A percentile compares a stretch with the other conserved stretches of the same genome.
These are phyloP conservation scores for Ganoderma boninense DNA, from an alignment of 1,284 basidiomycete genomes.

Conservation along the genomic window DNA sequence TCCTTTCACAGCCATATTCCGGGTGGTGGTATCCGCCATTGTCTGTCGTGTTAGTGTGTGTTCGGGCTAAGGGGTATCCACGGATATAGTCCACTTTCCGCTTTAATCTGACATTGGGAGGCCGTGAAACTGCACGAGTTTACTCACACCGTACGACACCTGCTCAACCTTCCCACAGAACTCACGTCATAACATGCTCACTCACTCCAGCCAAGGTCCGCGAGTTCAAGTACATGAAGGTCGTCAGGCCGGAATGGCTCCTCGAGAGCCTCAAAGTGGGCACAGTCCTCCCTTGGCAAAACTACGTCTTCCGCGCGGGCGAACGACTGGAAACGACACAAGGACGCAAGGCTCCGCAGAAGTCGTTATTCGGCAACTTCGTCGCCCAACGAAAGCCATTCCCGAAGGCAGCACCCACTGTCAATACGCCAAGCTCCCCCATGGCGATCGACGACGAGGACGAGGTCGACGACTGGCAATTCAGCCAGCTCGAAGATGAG, in stretches of 20 bases:
- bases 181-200: constrained; percentile 90
- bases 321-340: constrained; percentile 58
- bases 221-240: constrained; percentile 90
- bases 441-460: background rate
- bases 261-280: constrained; percentile 75
- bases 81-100: no score
- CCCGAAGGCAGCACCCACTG: background rate
- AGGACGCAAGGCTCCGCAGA: constrained; percentile 51
- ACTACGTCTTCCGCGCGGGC: constrained; percentile 64
- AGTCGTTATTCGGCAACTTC: constrained; percentile 41
- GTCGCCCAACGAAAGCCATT: constrained; percentile 23
- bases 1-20: no score
- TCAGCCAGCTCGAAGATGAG: constrained; percentile 7
- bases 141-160: background rate
- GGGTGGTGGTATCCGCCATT: no score
- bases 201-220: constrained; percentile 90
- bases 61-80: no score
- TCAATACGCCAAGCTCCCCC: background rate
- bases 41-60: no score
- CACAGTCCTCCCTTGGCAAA: constrained; percentile 79
- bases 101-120: no score
- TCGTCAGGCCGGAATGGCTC: constrained; percentile 90
- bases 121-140: no score
- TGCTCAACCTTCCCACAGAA: constrained; percentile 55
- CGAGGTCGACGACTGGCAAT: background rate